Percentiles rank a stretch among this genome's conserved stretches.
Conservation (phyloP, 805 yeast species). For the Wickerhamiella dianesei region DNA sequence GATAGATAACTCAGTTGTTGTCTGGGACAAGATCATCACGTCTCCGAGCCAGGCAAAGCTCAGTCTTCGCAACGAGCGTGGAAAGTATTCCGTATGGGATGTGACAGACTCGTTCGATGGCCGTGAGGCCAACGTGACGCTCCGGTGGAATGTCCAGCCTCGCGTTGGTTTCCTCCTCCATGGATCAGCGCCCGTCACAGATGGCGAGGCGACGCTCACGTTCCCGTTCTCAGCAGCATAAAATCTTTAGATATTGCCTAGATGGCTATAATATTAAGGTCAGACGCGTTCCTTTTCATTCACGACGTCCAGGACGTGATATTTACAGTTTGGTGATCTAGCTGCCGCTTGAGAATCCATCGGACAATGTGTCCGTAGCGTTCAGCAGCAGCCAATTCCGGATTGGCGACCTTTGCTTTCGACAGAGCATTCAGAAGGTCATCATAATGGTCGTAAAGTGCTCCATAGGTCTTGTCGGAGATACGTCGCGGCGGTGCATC, state of each 20-base stretch:
- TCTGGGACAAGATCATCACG: constrained; percentile 80
- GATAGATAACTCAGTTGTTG: constrained; percentile 49
- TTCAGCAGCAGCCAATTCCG: neutral
- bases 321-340: neutral
- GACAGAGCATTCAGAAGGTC: neutral
- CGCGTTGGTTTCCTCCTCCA: constrained; percentile 64
- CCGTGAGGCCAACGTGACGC: constrained; percentile 50
- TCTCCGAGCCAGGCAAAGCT: constrained; percentile 45
- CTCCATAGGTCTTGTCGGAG: neutral
- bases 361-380: neutral
- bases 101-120: constrained; percentile 37
- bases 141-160: constrained; percentile 92
- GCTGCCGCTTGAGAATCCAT: neutral
- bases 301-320: neutral
- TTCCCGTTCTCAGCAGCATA: neutral
- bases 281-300: neutral
- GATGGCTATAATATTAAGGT: no score
- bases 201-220: neutral
- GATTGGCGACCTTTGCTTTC: neutral
- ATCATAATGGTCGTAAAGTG: neutral
- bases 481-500: neutral
- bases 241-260: no score
- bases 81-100: constrained; percentile 85
- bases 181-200: constrained; percentile 30
- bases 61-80: constrained; percentile 36